Base-by-base conservation (phyloP, 1,139 yeast species). In the Debaryomyces subglobosus region DNA sequence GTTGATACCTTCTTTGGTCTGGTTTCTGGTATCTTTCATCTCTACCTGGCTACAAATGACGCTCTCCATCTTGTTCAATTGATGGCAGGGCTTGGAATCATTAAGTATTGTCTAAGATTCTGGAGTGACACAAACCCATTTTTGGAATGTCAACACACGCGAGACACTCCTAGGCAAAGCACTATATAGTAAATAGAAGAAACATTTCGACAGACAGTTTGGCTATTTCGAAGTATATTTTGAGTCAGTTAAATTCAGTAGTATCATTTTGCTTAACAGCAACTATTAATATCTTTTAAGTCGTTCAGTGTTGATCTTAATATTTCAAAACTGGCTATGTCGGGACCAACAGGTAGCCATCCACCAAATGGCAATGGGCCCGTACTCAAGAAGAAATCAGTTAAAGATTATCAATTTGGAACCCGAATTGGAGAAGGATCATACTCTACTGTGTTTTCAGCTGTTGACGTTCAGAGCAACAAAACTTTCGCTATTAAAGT, bases 351-450 rank as follows among this genome's bases (percentile, higher is more conserved):
- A 33, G 40, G n/a, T 29, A 34, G 35, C 24, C 48, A 25, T n/a
- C 24, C 39, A n/a, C 10, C 39, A 15, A 40, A 21, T 34, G 34
- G 37, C 24, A 36, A 32, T 40, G 29, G 39, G n/a, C 18, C 33
- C 21, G 37, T 15, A 21, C 35, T 34, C 16, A 35, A 34, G 34
- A 66, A 65, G 52, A 54, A 68, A 48, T 60, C 88, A 12, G 87
- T 85, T 15, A 78, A 78, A 48, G 94, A 88, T 63, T 88, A 86
- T 62, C 84, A 81, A 57, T 78, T 87, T 53, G 92, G 92, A 2
- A 81, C 84, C 43, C 81, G 81, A 30, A 71, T 88, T 32, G 96
- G 96, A 13, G 92, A 86, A 64, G 96, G 96, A 1, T 86, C 94
- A 0, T 88, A 87, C 61, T 86, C 92, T 4, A 86, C 90, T 0